Percentiles rank a stretch among this genome's conserved stretches.
Conservation (phyloP, 208 protist species). For the Crithidia bombi region DNA sequence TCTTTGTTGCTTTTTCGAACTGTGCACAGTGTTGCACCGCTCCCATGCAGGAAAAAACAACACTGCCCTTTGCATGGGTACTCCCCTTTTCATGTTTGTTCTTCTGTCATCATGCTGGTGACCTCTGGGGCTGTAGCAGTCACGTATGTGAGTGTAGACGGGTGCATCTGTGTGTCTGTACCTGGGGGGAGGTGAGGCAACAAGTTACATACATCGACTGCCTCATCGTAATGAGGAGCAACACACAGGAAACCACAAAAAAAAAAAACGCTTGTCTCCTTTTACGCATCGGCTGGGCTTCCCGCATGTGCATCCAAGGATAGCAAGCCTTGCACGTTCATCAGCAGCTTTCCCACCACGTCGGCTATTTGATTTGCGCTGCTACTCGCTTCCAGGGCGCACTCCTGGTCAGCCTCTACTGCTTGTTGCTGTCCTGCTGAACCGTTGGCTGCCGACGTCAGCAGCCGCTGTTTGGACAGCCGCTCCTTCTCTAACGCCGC, state of each 20-base stretch:
- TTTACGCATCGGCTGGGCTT: background rate
- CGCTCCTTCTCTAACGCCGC: conserved; percentile 37
- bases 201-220: background rate
- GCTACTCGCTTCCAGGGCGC: conserved; percentile 31
- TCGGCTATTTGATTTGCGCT: conserved; percentile 72
- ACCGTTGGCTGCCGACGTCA: background rate
- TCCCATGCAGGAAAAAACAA: too few species aligned
- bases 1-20: background rate
- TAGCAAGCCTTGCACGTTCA: conserved; percentile 66
- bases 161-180: too few species aligned
- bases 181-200: background rate
- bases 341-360: conserved; percentile 75
- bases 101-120: too few species aligned
- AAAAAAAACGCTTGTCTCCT: background rate
- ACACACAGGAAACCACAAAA: background rate
- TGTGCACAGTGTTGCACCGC: too few species aligned
- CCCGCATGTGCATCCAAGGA: background rate
- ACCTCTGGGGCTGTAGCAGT: too few species aligned
- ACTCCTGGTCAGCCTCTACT: conserved; percentile 6
- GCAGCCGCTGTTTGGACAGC: conserved; percentile 6
- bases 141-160: too few species aligned
- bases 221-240: too few species aligned
- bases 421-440: background rate
- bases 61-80: too few species aligned
- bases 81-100: too few species aligned